phyloP scores from a whole-genome alignment of 169 alveolate genomes.

The Theileria annulata region DNA sequence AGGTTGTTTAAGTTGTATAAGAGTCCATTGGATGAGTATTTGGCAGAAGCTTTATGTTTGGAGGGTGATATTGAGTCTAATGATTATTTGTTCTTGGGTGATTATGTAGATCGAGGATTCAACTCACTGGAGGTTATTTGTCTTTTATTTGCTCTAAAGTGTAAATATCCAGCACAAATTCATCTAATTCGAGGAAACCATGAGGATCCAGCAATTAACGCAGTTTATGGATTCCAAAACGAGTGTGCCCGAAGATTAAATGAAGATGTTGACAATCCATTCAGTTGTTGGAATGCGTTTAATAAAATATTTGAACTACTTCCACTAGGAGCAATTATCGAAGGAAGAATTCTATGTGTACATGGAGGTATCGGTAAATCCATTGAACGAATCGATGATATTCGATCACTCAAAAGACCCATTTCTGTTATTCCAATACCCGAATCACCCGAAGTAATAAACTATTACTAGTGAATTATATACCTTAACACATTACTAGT shows the following conservation, averaged over 20 bases:
- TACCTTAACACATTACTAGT: conserved; percentile 40
- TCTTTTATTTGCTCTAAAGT: conserved; percentile 93
- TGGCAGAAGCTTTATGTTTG: conserved; percentile 79
- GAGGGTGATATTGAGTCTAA: conserved; percentile 96
- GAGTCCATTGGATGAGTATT: conserved; percentile 84
- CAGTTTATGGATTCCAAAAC: conserved; percentile 97
- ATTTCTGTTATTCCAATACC: conserved; percentile 93
- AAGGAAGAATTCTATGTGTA: conserved; percentile 94
- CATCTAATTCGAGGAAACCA: conserved; percentile 98
- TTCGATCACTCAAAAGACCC: conserved; percentile 90
- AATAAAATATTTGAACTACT: conserved; percentile 96
- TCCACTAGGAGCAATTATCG: conserved; percentile 99
- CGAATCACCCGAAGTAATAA: conserved; percentile 75
- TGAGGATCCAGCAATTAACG: conserved; percentile 98
- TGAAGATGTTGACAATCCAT: conserved; percentile 94
- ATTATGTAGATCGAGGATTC: conserved; percentile 98
- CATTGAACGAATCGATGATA: conserved; percentile 85
- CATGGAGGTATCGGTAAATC: conserved; percentile 99
- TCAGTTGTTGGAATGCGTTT: conserved; percentile 91
- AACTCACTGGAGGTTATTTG: conserved; percentile 90
- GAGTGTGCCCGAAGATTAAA: conserved; percentile 96
- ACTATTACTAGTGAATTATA: too few relatives aligned
- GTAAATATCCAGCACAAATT: conserved; percentile 95
- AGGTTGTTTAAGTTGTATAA: conserved; percentile 88
- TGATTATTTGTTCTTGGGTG: conserved; percentile 98